phyloP scores from a whole-genome alignment of 192 early-diverging fungal species.

The Coemansia sp. region DNA sequence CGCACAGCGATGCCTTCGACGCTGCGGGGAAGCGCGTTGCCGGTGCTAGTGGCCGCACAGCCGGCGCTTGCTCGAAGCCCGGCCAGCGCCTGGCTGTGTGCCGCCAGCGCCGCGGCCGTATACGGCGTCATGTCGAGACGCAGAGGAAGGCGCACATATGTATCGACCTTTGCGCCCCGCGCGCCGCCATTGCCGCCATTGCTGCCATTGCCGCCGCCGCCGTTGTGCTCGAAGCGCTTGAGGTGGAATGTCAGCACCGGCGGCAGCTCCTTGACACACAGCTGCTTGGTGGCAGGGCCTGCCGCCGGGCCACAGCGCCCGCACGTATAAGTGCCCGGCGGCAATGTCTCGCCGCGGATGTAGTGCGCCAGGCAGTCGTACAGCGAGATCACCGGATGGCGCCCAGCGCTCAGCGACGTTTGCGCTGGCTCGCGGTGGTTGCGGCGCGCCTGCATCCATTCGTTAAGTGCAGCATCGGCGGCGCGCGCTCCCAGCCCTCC shows the following conservation, averaged over 20 bases:
- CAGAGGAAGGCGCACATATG: conserved; percentile 78
- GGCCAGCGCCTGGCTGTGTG: conserved; percentile 42
- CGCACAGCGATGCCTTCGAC: conserved; percentile 22
- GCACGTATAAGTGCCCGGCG: conserved; percentile 68
- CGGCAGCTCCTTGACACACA: conserved; percentile 81
- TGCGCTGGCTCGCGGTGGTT: conserved; percentile 1
- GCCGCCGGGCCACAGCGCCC: conserved; percentile 60
- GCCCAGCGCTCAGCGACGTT: conserved; percentile 24
- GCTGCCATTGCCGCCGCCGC: background rate
- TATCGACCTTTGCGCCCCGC: conserved; percentile 75
- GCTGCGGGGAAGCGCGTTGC: conserved; percentile 37
- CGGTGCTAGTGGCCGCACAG: conserved; percentile 30
- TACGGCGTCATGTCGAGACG: conserved; percentile 91
- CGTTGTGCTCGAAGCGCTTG: conserved; percentile 88
- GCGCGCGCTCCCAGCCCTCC: conserved; percentile 17
- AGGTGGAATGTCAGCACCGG: conserved; percentile 89
- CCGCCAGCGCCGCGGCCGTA: conserved; percentile 63
- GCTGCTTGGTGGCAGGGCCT: conserved; percentile 80
- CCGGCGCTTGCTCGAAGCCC: conserved; percentile 36
- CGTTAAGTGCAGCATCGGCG: conserved; percentile 21
- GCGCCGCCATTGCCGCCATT: conserved; percentile 43
- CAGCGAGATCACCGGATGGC: conserved; percentile 36
- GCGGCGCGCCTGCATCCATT: conserved; percentile 23
- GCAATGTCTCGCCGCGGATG: conserved; percentile 80
- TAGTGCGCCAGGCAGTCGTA: conserved; percentile 59